Evolutionary conservation across 257 asterid genomes (phyloP).

Genomic region (Solanum pinnatisectum): DNA sequence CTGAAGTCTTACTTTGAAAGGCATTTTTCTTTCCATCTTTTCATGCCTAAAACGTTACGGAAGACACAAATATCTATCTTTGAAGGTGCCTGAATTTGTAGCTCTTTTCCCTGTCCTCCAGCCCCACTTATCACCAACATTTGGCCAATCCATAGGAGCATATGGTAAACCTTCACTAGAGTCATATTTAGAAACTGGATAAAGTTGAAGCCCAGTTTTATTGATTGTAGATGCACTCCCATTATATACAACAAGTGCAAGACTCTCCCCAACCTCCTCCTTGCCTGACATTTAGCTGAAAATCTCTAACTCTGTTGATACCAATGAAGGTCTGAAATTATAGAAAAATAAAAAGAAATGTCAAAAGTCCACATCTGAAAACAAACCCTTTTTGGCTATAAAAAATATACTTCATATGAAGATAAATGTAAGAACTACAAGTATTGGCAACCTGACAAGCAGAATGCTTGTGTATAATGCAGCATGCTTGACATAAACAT

Average conservation of each 20-base stretch:
- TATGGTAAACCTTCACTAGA: conserved; percentile 80
- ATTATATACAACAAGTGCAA: conserved; percentile 26
- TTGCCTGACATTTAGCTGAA: background rate
- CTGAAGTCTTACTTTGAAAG: conserved; percentile 48
- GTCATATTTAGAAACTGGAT: conserved; percentile 33
- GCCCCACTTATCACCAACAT: conserved; percentile 27
- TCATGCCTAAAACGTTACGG: conserved; percentile 20
- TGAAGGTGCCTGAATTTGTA: conserved; percentile 28
- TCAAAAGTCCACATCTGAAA: no score
- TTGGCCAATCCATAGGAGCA: conserved; percentile 39
- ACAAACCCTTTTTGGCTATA: no score
- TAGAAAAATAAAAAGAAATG: background rate
- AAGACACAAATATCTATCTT: conserved; percentile 59
- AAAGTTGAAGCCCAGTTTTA: conserved; percentile 34
- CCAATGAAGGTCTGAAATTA: background rate
- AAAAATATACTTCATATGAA: no score
- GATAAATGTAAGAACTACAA: no score
- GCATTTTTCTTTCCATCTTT: conserved; percentile 8
- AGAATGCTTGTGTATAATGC: no score
- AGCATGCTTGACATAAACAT: no score
- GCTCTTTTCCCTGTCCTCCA: conserved; percentile 74
- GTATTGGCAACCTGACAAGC: no score
- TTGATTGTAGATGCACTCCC: conserved; percentile 9
- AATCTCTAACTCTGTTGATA: background rate
- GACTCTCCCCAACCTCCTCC: conserved; percentile 44